These are phyloP conservation scores for Kodamaea ohmeri DNA, from an alignment of 1,139 yeast species.

Conservation along the genomic window DNA sequence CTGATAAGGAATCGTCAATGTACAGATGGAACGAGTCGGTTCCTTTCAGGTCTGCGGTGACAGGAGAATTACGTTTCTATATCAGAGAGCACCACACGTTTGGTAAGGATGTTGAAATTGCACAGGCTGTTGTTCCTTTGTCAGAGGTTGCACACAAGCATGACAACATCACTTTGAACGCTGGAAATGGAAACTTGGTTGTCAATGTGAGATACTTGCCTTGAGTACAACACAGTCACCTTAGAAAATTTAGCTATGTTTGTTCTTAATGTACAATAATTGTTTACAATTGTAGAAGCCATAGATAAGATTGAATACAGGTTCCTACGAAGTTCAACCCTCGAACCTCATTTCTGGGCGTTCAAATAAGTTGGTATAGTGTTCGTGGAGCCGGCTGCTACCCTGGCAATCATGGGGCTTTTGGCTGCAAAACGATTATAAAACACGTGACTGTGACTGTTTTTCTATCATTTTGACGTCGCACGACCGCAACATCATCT, in stretches of 20 bases:
- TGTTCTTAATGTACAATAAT: no score
- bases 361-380: no score
- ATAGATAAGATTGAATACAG: no score
- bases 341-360: no score
- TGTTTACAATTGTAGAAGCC: no score
- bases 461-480: slow-evolving; percentile 3
- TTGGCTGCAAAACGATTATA: slow-evolving; percentile 2
- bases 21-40: slow-evolving; percentile 64
- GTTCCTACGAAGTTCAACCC: no score
- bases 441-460: slow-evolving; percentile 13
- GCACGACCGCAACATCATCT: slow-evolving; percentile 4
- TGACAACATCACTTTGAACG: slow-evolving; percentile 28
- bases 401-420: background rate
- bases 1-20: slow-evolving; percentile 39
- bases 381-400: background rate
- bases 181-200: slow-evolving; percentile 31
- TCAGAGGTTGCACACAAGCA: slow-evolving; percentile 35
- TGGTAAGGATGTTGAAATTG: slow-evolving; percentile 68
- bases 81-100: slow-evolving; percentile 70
- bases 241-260: no score
- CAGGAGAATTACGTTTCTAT: slow-evolving; percentile 55
- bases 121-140: slow-evolving; percentile 47
- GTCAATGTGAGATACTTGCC: slow-evolving; percentile 29
- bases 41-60: slow-evolving; percentile 64
- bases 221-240: no score